Evolutionary conservation across 179 eudicot species (phyloP).

Genomic region (Silene vulgaris): DNA sequence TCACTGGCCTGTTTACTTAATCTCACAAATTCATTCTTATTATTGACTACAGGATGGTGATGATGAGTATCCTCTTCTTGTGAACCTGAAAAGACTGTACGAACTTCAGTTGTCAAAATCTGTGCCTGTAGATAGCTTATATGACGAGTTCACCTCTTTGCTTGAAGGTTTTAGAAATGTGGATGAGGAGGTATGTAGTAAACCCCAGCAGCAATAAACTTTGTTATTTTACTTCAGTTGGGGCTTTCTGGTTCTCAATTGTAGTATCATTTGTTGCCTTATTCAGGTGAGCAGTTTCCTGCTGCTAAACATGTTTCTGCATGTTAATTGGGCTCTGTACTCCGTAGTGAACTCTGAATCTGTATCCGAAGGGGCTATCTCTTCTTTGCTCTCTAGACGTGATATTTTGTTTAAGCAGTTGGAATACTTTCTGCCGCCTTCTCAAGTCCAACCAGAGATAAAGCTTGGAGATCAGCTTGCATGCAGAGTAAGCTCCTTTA

Average conservation of each 20-base stretch:
- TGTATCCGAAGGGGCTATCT: slow-evolving; percentile 53
- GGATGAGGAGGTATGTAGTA: slow-evolving; percentile 69
- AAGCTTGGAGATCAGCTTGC: slow-evolving; percentile 54
- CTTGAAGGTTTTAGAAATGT: slow-evolving; percentile 58
- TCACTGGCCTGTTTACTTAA: not conserved
- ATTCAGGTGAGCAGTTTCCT: slow-evolving; percentile 69
- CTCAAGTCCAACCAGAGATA: slow-evolving; percentile 40
- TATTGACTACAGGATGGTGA: slow-evolving; percentile 59
- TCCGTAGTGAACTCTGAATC: slow-evolving; percentile 53
- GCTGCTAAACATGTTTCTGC: slow-evolving; percentile 88
- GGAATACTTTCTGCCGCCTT: slow-evolving; percentile 44
- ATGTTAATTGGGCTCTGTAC: slow-evolving; percentile 65
- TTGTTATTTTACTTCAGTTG: slow-evolving; percentile 9
- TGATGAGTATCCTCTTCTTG: slow-evolving; percentile 86
- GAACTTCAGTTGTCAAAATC: slow-evolving; percentile 73
- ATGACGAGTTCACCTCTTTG: slow-evolving; percentile 51
- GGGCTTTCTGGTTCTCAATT: slow-evolving; percentile 12
- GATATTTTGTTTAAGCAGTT: slow-evolving; percentile 58
- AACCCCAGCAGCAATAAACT: not conserved
- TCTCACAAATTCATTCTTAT: not conserved
- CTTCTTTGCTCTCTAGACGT: slow-evolving; percentile 62
- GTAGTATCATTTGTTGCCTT: slow-evolving; percentile 13
- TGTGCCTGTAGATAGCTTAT: slow-evolving; percentile 66
- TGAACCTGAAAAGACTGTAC: slow-evolving; percentile 81
- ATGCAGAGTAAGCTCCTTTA: slow-evolving; percentile 54